Conservation (phyloP, 805 yeast genomes). For the Kazachstania martiniae region DNA sequence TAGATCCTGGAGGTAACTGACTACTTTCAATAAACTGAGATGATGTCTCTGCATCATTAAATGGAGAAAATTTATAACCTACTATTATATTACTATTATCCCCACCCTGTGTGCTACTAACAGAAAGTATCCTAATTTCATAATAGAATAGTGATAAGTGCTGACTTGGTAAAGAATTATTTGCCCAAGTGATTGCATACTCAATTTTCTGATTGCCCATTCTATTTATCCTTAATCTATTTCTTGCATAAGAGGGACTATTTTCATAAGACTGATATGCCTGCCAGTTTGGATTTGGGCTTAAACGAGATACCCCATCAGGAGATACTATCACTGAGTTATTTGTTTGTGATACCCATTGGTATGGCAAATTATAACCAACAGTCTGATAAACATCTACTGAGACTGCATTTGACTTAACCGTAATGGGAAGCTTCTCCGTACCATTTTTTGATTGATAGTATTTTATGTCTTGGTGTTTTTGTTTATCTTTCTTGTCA, state of each 20-base stretch:
- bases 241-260: slow-evolving; percentile 6
- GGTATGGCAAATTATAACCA: slow-evolving; percentile 21
- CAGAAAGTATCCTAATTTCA: slow-evolving; percentile 19
- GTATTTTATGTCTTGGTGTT: no score
- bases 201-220: slow-evolving; percentile 12
- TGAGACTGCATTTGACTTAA: slow-evolving; percentile 12
- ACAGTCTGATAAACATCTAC: slow-evolving; percentile 18
- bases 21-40: slow-evolving; percentile 2
- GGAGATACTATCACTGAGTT: slow-evolving; percentile 17
- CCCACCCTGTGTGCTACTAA: slow-evolving; percentile 19
- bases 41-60: slow-evolving; percentile 1
- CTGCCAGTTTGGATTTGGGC: slow-evolving; percentile 22
- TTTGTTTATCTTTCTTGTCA: no score
- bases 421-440: slow-evolving; percentile 2
- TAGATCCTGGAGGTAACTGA: neutral
- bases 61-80: slow-evolving; percentile 18
- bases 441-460: no score
- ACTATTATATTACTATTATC: slow-evolving; percentile 20
- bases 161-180: slow-evolving; percentile 14
- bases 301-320: slow-evolving; percentile 18
- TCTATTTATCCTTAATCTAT: slow-evolving; percentile 10
- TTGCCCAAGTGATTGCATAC: slow-evolving; percentile 23
- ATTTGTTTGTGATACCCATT: slow-evolving; percentile 20
- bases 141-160: slow-evolving; percentile 22
- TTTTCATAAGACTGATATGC: slow-evolving; percentile 13